Conservation (phyloP, 2,329 filamentous ascomycete genomes). For the Parascedosporium putredinis region DNA sequence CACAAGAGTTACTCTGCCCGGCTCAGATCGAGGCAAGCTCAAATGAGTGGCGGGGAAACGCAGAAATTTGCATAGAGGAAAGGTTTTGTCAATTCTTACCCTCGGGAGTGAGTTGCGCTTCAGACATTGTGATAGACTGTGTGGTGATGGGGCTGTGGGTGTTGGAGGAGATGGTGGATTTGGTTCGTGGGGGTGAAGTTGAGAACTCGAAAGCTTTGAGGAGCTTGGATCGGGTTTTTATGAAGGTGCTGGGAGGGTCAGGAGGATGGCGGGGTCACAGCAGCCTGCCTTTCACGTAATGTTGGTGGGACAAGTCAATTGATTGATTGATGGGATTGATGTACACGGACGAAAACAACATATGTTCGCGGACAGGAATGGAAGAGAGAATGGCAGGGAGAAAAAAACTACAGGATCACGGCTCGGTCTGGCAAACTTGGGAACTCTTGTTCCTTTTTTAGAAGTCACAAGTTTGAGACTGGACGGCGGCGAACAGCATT, state of each 20-base stretch:
- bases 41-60: no score
- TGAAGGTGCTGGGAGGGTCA: no score
- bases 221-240: background rate
- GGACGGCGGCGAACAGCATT: no score
- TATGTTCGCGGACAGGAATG: background rate
- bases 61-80: background rate
- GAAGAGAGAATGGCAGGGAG: background rate
- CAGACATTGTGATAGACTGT: slow-evolving; percentile 17
- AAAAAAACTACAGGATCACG: background rate
- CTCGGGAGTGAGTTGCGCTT: slow-evolving; percentile 24
- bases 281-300: no score
- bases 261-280: background rate
- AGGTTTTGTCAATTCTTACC: no score
- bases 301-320: no score
- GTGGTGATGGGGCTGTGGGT: slow-evolving; percentile 9
- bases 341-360: no score
- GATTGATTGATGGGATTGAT: no score
- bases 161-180: slow-evolving; percentile 13
- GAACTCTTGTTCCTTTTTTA: background rate
- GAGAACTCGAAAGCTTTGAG: background rate
- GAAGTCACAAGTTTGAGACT: background rate
- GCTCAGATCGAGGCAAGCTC: no score
- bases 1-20: no score
- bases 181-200: slow-evolving; percentile 11
- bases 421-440: background rate